phyloP scores from a whole-genome alignment of 192 early-diverging fungal genomes.

The Mortierella antarctica region DNA sequence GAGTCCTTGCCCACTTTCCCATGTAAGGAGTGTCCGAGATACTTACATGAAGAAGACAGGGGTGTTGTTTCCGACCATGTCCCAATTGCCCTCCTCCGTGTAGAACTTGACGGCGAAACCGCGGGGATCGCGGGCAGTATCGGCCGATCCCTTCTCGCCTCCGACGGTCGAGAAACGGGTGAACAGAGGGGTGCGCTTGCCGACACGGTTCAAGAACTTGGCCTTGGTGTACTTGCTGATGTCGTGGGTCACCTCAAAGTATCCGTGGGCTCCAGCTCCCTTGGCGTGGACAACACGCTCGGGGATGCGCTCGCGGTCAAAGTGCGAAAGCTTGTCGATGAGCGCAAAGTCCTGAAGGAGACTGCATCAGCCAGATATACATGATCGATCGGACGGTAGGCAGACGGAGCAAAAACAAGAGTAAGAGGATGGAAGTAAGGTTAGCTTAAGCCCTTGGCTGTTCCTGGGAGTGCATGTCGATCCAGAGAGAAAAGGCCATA shows the following conservation, averaged over 20 bases:
- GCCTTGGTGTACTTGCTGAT: slow-evolving; percentile 66
- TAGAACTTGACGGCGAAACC: slow-evolving; percentile 82
- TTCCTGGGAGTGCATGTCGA: no score
- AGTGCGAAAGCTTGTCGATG: slow-evolving; percentile 81
- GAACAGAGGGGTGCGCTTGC: slow-evolving; percentile 77
- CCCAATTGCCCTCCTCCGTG: slow-evolving; percentile 81
- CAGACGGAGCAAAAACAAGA: no score
- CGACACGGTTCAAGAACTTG: slow-evolving; percentile 67
- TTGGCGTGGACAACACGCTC: slow-evolving; percentile 91
- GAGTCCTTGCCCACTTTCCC: neutral
- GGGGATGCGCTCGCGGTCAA: slow-evolving; percentile 88
- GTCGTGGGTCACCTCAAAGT: slow-evolving; percentile 72
- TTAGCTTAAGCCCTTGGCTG: neutral
- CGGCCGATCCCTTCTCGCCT: slow-evolving; percentile 69
- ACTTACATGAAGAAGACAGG: slow-evolving; percentile 72
- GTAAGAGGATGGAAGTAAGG: neutral
- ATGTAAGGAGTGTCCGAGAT: neutral
- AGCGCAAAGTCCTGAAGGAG: slow-evolving; percentile 75
- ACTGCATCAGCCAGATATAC: neutral
- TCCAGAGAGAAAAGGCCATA: no score
- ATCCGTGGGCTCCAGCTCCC: slow-evolving; percentile 86
- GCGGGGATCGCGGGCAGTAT: slow-evolving; percentile 76
- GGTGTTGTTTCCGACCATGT: slow-evolving; percentile 72
- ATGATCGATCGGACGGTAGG: neutral
- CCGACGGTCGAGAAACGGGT: slow-evolving; percentile 74